Evolutionary conservation across 495 filamentous ascomycete genomes (phyloP).

Genomic region (Aspergillus sclerotiicarbonarius): DNA sequence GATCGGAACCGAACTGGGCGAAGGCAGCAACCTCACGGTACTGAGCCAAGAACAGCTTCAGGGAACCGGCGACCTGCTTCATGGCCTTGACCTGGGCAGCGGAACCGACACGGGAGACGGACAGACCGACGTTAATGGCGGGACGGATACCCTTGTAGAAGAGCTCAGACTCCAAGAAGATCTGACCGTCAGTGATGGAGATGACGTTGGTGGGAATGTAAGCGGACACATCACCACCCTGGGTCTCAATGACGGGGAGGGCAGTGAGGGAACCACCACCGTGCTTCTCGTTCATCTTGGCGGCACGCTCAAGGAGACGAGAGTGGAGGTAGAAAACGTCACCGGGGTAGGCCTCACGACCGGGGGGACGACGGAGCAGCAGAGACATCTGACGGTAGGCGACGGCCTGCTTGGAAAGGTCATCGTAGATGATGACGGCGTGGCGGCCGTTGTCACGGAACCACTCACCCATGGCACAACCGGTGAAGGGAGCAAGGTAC

Average conservation of each 20-base stretch:
- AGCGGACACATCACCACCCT: constrained; percentile 99
- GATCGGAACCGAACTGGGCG: constrained; percentile 99
- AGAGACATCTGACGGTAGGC: constrained; percentile 99
- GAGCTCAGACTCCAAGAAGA: constrained; percentile 98
- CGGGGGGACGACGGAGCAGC: constrained; percentile 95
- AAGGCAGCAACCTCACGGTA: constrained; percentile 99
- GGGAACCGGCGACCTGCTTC: constrained; percentile 99
- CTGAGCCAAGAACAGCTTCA: constrained; percentile 99
- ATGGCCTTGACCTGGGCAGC: constrained; percentile 99
- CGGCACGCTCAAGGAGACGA: constrained; percentile 97
- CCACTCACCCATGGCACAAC: constrained; percentile 75
- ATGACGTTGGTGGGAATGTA: constrained; percentile 99
- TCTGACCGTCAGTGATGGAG: constrained; percentile 99
- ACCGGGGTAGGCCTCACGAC: constrained; percentile 99
- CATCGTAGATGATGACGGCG: constrained; percentile 90
- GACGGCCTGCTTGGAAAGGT: constrained; percentile 98
- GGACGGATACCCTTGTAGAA: constrained; percentile 99
- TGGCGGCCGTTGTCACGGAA: constrained; percentile 94
- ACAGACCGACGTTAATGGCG: constrained; percentile 99
- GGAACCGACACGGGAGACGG: constrained; percentile 99
- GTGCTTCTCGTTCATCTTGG: constrained; percentile 97
- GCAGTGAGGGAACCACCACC: constrained; percentile 97
- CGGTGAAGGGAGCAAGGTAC: constrained; percentile 95
- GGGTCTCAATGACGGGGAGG: constrained; percentile 97
- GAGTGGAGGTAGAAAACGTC: constrained; percentile 99